phyloP scores from a whole-genome alignment of 345 rosid species.

The Aquilaria yunnanensis region DNA sequence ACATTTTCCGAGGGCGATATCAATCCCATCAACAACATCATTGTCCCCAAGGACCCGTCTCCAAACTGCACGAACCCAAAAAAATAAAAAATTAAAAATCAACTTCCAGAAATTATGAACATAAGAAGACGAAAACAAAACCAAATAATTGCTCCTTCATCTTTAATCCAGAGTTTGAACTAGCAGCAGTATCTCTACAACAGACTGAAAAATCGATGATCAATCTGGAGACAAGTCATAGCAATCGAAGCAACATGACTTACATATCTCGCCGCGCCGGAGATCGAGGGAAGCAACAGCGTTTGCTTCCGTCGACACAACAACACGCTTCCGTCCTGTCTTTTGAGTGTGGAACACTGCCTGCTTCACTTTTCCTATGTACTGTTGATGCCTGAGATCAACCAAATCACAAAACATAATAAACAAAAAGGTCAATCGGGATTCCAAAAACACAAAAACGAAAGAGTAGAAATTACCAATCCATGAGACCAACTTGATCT shows the following conservation, averaged over 20 bases:
- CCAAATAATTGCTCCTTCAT: too few species aligned
- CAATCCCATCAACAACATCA: slow-evolving; percentile 68
- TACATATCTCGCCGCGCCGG: slow-evolving; percentile 88
- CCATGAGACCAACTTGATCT: slow-evolving; percentile 97
- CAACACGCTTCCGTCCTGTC: slow-evolving; percentile 90
- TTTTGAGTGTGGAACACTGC: slow-evolving; percentile 96
- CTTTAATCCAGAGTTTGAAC: too few species aligned
- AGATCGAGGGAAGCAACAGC: slow-evolving; percentile 96
- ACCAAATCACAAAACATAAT: background rate
- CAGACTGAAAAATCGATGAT: background rate
- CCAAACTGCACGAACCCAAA: slow-evolving; percentile 58
- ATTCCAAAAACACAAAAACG: background rate
- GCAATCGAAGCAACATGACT: slow-evolving; percentile 12
- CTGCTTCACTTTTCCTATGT: slow-evolving; percentile 89
- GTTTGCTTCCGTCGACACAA: slow-evolving; percentile 90
- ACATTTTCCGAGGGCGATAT: slow-evolving; percentile 88
- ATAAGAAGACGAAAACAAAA: too few species aligned
- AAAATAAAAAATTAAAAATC: background rate
- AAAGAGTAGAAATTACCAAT: slow-evolving; percentile 47
- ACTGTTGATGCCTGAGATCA: slow-evolving; percentile 67
- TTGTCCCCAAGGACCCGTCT: slow-evolving; percentile 72
- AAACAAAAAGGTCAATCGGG: slow-evolving; percentile 1
- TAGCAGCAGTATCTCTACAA: background rate
- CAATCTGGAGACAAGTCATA: background rate
- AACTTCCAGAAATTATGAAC: too few species aligned